Evolutionary conservation across 768 basidiomycete genomes (phyloP).

Genomic region (Rhodosporidiobolus sp.): DNA sequence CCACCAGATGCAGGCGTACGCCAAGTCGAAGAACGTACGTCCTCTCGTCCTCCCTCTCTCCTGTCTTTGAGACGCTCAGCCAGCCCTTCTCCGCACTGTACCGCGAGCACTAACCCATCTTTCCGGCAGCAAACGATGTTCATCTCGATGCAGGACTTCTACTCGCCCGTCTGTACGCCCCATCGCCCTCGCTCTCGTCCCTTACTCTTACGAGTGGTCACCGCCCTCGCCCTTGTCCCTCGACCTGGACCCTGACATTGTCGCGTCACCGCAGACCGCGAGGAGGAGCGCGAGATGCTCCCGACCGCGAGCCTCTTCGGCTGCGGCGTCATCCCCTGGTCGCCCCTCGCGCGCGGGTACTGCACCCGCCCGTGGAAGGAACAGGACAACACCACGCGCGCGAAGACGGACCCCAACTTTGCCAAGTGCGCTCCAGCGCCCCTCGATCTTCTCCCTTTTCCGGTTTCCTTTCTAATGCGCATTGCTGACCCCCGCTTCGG

Average conservation of each 20-base stretch:
- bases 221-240: not conserved
- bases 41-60: not conserved
- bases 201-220: not conserved
- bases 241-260: conserved; percentile 6
- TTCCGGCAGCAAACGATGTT: conserved; percentile 32
- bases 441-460: not conserved
- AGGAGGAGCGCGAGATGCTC: conserved; percentile 45
- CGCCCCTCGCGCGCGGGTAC: conserved; percentile 55
- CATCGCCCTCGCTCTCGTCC: not conserved
- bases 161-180: conserved; percentile 25
- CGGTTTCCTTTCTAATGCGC: not conserved
- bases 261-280: conserved; percentile 14
- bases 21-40: conserved; percentile 8
- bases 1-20: conserved; percentile 37
- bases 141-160: conserved; percentile 44
- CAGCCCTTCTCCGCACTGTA: too few species aligned
- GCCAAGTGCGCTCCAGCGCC: not conserved
- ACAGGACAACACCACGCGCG: conserved; percentile 29
- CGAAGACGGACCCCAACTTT: conserved; percentile 17
- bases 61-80: not conserved
- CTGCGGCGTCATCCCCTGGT: conserved; percentile 62
- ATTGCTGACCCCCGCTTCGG: too few species aligned
- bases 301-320: conserved; percentile 45
- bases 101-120: not conserved
- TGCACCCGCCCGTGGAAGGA: conserved; percentile 47